Base-by-base conservation (phyloP, 306 rosid species). In the Geum urbanum region DNA sequence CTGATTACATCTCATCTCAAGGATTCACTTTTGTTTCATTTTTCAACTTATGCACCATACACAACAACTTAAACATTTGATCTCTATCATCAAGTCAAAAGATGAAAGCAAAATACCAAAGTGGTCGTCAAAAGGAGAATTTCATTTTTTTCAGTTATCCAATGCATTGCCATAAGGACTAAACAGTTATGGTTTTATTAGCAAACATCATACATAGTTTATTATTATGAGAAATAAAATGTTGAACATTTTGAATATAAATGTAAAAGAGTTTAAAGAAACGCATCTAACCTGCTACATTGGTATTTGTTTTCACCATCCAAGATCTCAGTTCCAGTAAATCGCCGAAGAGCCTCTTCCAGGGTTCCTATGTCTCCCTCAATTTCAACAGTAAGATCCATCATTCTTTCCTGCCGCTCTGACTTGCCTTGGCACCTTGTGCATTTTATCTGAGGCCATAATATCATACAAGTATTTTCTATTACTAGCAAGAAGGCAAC, bases 251-350 rank as follows among this genome's bases (percentile, higher is more conserved):
- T 27, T 11, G 18, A 12, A 57, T 12, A 27, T 57, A 57, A 8
- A 15, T 27, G 35, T 53, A 8, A 12, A 81, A 35, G 24, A 63
- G 60, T 32, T 41, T 73, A 55, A 18, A 10, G 60, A 66, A 69
- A 63, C 66, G 46, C 48, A 80, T 66, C 90, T 71, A 77, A 94
- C 99, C 99, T 89, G 88, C 77, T 64, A 84, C 99, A 94, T 66
- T 83, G 90, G 83, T 94, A 94, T 83, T 88, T 94, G 83, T 94
- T 94, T 75, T 88, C 96, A 71, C 97, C 99, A 72, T 91, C 99
- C 77, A 94, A 83, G 74, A 81, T 78, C 88, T 94, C 99, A 1
- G 97, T 87, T 69, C 86, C 79, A 3, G 99, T 89, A 77, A 87
- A 94, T 71, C 76, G 79, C 52, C 81, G 84, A 51, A 94, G 92